These are phyloP conservation scores for Penium margaritaceum DNA, from an alignment of 139 green algal genomes.

Conservation along the genomic window DNA sequence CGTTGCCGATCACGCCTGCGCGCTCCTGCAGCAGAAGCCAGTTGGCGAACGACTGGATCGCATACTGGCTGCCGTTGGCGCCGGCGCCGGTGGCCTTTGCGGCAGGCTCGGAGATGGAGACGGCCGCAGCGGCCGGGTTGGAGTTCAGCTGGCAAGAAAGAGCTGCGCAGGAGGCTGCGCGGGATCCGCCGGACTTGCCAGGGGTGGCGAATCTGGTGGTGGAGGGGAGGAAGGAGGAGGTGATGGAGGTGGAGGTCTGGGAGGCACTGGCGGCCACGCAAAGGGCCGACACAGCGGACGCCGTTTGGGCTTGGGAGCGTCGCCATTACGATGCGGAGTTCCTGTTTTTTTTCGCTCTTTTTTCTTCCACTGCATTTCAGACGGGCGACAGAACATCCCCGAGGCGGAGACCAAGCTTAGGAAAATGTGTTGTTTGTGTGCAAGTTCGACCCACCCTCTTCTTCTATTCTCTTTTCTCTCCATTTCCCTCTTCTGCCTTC, in stretches of 20 bases:
- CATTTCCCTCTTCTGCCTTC: too few species aligned
- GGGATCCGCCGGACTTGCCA: too few species aligned
- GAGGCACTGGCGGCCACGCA: too few species aligned
- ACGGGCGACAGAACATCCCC: slow-evolving; percentile 37
- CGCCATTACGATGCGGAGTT: too few species aligned
- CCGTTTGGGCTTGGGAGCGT: too few species aligned
- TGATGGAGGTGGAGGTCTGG: too few species aligned
- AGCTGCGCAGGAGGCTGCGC: too few species aligned
- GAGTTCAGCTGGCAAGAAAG: too few species aligned
- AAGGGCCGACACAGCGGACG: too few species aligned
- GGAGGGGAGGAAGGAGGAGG: too few species aligned
- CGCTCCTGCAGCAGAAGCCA: slow-evolving; percentile 74
- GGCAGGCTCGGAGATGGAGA: background rate
- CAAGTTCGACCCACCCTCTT: slow-evolving; percentile 99
- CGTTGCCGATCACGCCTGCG: slow-evolving; percentile 70
- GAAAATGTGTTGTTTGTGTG: slow-evolving; percentile 95
- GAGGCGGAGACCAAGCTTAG: slow-evolving; percentile 81
- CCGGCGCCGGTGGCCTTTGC: slow-evolving; percentile 19
- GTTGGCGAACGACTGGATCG: slow-evolving; percentile 70
- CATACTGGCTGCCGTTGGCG: slow-evolving; percentile 57
- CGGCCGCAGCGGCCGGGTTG: background rate
- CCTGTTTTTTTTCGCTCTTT: background rate
- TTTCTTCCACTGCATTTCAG: background rate
- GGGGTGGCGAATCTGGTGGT: too few species aligned
- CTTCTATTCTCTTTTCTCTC: too few species aligned